Conservation (phyloP, 2,329 filamentous ascomycete species). For the Corinectria fuckeliana region DNA sequence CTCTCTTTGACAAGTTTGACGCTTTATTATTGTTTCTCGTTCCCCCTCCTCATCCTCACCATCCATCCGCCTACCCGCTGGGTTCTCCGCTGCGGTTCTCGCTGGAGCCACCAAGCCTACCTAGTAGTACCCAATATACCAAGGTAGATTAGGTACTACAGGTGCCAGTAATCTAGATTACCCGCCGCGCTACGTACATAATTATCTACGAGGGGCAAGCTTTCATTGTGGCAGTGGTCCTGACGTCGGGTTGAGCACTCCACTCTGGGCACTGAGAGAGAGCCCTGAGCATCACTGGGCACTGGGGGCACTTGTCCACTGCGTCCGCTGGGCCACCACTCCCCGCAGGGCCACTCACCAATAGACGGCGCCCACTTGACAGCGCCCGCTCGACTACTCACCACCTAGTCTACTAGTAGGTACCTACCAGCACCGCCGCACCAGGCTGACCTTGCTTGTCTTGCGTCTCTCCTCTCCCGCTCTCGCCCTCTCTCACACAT, state of each 20-base stretch:
- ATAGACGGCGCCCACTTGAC: conserved; percentile 30
- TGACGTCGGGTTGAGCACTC: not conserved
- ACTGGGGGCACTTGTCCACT: conserved; percentile 5
- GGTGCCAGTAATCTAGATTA: too few species aligned
- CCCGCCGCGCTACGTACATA: conserved; percentile 12
- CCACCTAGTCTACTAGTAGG: too few species aligned
- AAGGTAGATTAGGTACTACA: too few species aligned
- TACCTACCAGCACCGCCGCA: conserved; percentile 23
- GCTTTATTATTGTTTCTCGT: too few species aligned
- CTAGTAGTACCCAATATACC: too few species aligned
- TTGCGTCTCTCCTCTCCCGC: not conserved
- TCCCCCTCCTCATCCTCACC: too few species aligned
- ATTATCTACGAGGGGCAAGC: conserved; percentile 16
- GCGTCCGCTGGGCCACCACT: conserved; percentile 16
- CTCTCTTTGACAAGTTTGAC: too few species aligned
- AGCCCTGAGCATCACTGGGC: not conserved
- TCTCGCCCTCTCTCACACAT: not conserved
- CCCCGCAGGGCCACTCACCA: conserved; percentile 29
- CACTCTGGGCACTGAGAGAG: not conserved
- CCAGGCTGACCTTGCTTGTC: conserved; percentile 34
- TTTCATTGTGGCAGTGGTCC: not conserved
- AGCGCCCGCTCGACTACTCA: conserved; percentile 20
- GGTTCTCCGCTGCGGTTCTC: not conserved
- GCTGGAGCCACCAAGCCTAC: too few species aligned
- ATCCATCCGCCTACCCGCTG: conserved; percentile 6